Conservation (phyloP, 2,329 filamentous ascomycete genomes). For the Zarea fungicola region DNA sequence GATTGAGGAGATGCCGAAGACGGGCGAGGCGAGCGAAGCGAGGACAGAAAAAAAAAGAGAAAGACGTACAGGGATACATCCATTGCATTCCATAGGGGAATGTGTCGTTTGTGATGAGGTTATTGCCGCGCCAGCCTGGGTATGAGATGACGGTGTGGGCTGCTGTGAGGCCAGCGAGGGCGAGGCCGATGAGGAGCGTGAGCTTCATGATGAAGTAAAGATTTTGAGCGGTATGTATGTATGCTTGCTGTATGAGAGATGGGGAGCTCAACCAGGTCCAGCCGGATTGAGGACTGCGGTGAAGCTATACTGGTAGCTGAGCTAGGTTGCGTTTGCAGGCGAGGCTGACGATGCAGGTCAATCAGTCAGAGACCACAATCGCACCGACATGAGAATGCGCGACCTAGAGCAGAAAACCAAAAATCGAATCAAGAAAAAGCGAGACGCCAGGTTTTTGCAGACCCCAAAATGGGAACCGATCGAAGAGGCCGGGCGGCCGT, state of each 20-base stretch:
- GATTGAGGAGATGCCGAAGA: background rate
- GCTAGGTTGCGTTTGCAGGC: background rate
- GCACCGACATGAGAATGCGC: too few species aligned
- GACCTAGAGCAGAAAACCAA: too few species aligned
- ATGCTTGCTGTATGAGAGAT: too few species aligned
- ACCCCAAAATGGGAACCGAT: background rate
- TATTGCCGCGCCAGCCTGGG: constrained; percentile 83
- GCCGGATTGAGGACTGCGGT: background rate
- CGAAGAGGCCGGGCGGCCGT: constrained; percentile 1
- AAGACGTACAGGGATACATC: constrained; percentile 81
- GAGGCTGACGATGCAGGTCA: too few species aligned
- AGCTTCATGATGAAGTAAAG: constrained; percentile 31
- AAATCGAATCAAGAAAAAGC: background rate
- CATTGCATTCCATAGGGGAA: constrained; percentile 92
- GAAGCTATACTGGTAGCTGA: background rate
- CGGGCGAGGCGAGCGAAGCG: background rate
- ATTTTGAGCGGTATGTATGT: too few species aligned
- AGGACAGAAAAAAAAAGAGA: background rate
- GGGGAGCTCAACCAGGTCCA: constrained; percentile 1
- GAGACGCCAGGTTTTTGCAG: background rate
- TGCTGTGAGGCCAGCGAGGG: constrained; percentile 44
- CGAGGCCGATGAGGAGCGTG: constrained; percentile 31
- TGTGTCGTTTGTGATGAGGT: constrained; percentile 69
- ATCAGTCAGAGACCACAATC: too few species aligned
- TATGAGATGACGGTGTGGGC: constrained; percentile 84